A percentile compares a stretch with the other conserved stretches of the same genome.
These are phyloP conservation scores for Colletotrichum sp. DNA, from an alignment of 2,329 filamentous ascomycete genomes.

Conservation along the genomic window DNA sequence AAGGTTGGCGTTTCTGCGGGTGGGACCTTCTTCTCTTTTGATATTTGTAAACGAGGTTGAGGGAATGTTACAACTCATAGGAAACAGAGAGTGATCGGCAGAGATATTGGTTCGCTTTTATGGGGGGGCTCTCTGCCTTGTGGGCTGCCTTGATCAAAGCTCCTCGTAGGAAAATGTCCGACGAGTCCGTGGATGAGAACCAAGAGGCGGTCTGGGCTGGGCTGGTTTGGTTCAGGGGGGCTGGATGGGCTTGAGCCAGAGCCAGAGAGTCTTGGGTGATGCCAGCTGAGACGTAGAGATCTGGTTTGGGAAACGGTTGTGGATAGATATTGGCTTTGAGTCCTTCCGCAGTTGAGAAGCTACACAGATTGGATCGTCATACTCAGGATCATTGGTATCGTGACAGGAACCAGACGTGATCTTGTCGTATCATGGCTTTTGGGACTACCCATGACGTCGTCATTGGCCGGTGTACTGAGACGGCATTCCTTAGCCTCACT, in stretches of 20 bases:
- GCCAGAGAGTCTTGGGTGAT: background rate
- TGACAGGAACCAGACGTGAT: background rate
- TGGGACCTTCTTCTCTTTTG: background rate
- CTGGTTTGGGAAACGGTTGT: background rate
- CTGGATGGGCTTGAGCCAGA: background rate
- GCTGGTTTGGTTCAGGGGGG: rapidly evolving
- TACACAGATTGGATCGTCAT: rapidly evolving
- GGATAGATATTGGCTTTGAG: background rate
- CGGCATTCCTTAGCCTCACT: background rate
- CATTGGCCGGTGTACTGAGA: background rate
- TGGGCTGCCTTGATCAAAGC: background rate
- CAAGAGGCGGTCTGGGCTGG: background rate
- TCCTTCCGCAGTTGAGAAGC: background rate
- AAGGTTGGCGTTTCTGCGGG: background rate
- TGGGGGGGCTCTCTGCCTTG: background rate
- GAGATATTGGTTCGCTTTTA: background rate
- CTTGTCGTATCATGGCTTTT: background rate
- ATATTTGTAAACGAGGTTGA: background rate
- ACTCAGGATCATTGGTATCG: rapidly evolving
- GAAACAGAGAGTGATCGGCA: background rate
- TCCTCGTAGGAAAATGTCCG: background rate
- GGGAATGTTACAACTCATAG: background rate
- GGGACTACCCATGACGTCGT: rapidly evolving
- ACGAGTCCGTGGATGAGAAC: background rate
- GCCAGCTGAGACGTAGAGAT: background rate